phyloP scores from a whole-genome alignment of 2,329 filamentous ascomycete species.

The Diaporthe vaccinii region DNA sequence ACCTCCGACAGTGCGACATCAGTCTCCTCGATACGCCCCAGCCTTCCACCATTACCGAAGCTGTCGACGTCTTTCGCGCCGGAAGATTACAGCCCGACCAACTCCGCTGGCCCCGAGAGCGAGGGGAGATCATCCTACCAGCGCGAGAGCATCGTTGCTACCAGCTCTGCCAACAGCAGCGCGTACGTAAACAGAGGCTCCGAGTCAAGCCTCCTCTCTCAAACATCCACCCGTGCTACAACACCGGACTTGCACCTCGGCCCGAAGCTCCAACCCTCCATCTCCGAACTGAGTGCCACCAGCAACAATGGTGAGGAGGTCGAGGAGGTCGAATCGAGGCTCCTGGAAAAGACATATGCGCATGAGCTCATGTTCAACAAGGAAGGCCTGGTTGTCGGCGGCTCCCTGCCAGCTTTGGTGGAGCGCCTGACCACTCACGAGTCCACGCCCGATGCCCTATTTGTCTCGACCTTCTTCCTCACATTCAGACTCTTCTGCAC shows the following conservation, averaged over 20 bases:
- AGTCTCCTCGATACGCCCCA: slow-evolving; percentile 61
- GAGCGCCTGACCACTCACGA: slow-evolving; percentile 95
- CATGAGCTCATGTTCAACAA: slow-evolving; percentile 95
- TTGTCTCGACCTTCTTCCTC: slow-evolving; percentile 94
- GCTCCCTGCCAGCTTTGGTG: slow-evolving; percentile 90
- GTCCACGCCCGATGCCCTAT: slow-evolving; percentile 90
- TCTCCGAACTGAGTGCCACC: slow-evolving; percentile 77
- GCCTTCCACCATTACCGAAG: slow-evolving; percentile 69
- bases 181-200: slow-evolving; percentile 87
- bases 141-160: slow-evolving; percentile 79
- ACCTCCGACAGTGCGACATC: slow-evolving; percentile 60
- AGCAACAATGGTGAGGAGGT: slow-evolving; percentile 80
- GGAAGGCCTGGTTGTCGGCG: slow-evolving; percentile 93
- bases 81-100: slow-evolving; percentile 63
- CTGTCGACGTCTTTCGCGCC: slow-evolving; percentile 64
- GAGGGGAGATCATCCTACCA: slow-evolving; percentile 68
- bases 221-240: slow-evolving; percentile 87
- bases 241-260: slow-evolving; percentile 78
- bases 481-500: slow-evolving; percentile 95
- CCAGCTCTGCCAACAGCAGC: slow-evolving; percentile 82
- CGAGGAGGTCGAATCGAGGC: slow-evolving; percentile 83
- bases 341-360: slow-evolving; percentile 93
- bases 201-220: slow-evolving; percentile 83
- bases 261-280: slow-evolving; percentile 71
- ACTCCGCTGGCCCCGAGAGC: slow-evolving; percentile 59